Base-by-base conservation (phyloP, 495 filamentous ascomycete genomes). In the Bryoglossum gracile region DNA sequence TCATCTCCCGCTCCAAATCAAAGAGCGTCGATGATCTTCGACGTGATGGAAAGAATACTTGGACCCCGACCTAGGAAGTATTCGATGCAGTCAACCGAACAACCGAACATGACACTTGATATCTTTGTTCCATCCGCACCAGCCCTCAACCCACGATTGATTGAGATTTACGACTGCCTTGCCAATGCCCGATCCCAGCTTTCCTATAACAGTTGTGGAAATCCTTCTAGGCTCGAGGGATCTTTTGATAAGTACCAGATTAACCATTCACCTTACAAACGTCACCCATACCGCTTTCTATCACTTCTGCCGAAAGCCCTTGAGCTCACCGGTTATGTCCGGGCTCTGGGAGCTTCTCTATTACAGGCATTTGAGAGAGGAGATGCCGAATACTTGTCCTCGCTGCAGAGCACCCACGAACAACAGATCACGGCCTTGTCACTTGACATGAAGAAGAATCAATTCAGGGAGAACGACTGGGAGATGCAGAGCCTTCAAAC, bases 311-410 rank as follows among this genome's bases (percentile, higher is more conserved):
- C n/a, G n/a, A n/a, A n/a, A n/a, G n/a, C n/a, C n/a, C n/a, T n/a
- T n/a, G n/a, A n/a, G n/a, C n/a, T n/a, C n/a, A n/a, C n/a, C n/a
- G n/a, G n/a, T n/a, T n/a, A n/a, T n/a, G n/a, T n/a, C n/a, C n/a
- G n/a, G n/a, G n/a, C n/a, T n/a, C n/a, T n/a, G n/a, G n/a, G n/a
- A n/a, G n/a, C n/a, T n/a, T n/a, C n/a, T n/a, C n/a, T n/a, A n/a
- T n/a, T n/a, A n/a, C n/a, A n/a, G n/a, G n/a, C n/a, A n/a, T 34
- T 18, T 35, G 43, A 46, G 14, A 46, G 21, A 28, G 43, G 43
- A 2, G 43, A 46, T 24, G 10, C n/a, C 24, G 43, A 46, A 35
- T 35, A 33, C 16, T 28, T 46, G 2, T 25, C 43, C 43, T 17
- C 43, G 21, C 25, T 46, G 8, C 43, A 14, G 9, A 10, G 3